Percentiles rank a stretch among this genome's conserved stretches.
phyloP scores from a whole-genome alignment of 2,329 filamentous ascomycete genomes.

The Fusarium sp. region DNA sequence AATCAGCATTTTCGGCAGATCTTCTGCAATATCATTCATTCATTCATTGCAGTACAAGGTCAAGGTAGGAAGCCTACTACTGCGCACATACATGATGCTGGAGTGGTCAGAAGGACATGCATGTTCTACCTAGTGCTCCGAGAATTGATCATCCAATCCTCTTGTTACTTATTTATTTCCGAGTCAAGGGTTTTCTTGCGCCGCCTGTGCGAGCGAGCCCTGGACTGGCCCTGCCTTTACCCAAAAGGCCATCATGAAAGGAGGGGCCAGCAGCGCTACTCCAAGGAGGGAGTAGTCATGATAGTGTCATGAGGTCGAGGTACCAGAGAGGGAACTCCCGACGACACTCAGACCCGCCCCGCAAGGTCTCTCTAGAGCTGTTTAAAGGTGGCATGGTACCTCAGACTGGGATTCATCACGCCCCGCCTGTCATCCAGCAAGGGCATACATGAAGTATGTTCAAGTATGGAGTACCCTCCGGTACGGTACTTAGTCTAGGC shows the following conservation, averaged over 20 bases:
- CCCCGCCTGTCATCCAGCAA: constrained; percentile 30
- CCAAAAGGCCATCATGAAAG: constrained; percentile 32
- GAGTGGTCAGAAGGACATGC: constrained; percentile 37
- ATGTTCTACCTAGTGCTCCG: constrained; percentile 1
- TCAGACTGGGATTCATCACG: constrained; percentile 24
- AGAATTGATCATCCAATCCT: constrained; percentile 24
- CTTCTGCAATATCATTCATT: neutral
- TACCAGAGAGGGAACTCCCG: constrained; percentile 30
- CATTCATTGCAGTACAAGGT: neutral
- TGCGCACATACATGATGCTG: constrained; percentile 11
- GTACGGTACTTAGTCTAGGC: constrained; percentile 21
- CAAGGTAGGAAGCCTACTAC: neutral
- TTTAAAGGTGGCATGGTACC: constrained; percentile 33
- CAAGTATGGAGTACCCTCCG: constrained; percentile 33
- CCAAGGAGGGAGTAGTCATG: constrained; percentile 33
- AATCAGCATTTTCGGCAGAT: constrained; percentile 4
- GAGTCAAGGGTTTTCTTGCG: constrained; percentile 15
- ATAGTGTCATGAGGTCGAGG: constrained; percentile 36
- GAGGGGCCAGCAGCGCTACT: constrained; percentile 31
- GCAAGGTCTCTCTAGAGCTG: constrained; percentile 25
- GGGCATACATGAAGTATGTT: constrained; percentile 27
- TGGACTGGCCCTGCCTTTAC: constrained; percentile 21
- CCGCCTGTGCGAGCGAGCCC: constrained; percentile 22
- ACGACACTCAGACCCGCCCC: constrained; percentile 18
- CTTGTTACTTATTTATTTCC: constrained; percentile 26